Conservation (phyloP, 1,284 basidiomycete species). For the Leccinum fuscescens region DNA sequence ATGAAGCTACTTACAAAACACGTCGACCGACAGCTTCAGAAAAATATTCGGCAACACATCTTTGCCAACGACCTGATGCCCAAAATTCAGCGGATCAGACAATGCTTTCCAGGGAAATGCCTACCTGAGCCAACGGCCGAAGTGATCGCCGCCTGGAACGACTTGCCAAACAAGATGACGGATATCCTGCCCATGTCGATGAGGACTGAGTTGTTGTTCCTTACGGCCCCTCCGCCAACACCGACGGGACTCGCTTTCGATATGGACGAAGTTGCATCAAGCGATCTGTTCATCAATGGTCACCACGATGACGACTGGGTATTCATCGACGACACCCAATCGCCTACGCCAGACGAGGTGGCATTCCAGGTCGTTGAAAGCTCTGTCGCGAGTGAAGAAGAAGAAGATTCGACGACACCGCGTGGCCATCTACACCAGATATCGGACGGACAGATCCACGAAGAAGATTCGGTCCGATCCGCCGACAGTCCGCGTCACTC, state of each 20-base stretch:
- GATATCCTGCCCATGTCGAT: conserved; percentile 9
- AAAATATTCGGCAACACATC: conserved; percentile 7
- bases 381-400: neutral
- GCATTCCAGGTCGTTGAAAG: neutral
- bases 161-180: conserved; percentile 24
- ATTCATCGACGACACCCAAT: conserved; percentile 1
- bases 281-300: neutral
- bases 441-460: neutral
- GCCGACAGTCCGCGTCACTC: neutral
- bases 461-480: conserved; percentile 2
- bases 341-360: conserved; percentile 1
- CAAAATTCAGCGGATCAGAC: conserved; percentile 15
- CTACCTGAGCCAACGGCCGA: conserved; percentile 19
- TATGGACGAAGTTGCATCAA: conserved; percentile 2
- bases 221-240: conserved; percentile 22
- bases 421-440: neutral
- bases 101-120: conserved; percentile 11
- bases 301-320: conserved; percentile 2
- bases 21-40: conserved; percentile 13
- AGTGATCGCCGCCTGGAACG: conserved; percentile 20
- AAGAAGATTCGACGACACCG: neutral
- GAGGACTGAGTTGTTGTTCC: conserved; percentile 1
- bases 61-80: conserved; percentile 15
- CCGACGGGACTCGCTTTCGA: conserved; percentile 9
- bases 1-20: conserved; percentile 10